Evolutionary conservation across 2,329 filamentous ascomycete species (phyloP), one percentile per base, ranked within the genome.

Genomic region (Zasmidium angulare): DNA sequence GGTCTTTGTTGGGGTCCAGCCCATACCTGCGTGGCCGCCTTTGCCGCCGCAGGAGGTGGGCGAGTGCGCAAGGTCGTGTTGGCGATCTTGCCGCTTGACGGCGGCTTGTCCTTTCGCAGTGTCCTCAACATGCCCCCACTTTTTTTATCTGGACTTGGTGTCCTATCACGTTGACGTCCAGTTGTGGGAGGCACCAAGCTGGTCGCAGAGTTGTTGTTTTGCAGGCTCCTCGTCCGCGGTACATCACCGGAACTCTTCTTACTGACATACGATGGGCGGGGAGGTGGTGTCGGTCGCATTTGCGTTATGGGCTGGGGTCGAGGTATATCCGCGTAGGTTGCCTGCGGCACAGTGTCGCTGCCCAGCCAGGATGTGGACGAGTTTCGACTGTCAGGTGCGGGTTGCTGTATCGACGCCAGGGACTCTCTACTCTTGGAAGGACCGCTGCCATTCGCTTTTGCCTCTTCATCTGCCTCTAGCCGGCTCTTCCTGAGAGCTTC

Each of bases 271-370:
- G 75, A 76, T n/a, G 84, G 82, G 46, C 83, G 72, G 0, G 82
- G 79, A 21, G 64, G 66, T 52, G 55, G 59, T n/a, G 57, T 58
- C 3, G 65, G 67, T 36, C 66, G 62, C 26, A 61, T 62, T 24
- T 69, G 61, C 4, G 66, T 61, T 22, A 62, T 58, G n/a, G 59
- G 56, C 11, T 66, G 46, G 11, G 71, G 89, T 58, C 87, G 86
- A n/a, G 89, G 89, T n/a, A 96, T 80, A 66, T 96, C 89, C 3
- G 86, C 84, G 71, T 96, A 96, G 60, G 83, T 87, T 51, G 93
- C 84, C 7, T 90, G 89, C 50, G 90, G 91, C 63, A 96, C 88
- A 1, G 90, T 95, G 12, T 91, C 90, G 63, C 88, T 83, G 46
- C 90, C 92, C 68, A 96, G 89, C 81, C 86, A 93, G 2, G 85